Conservation (phyloP, 768 basidiomycete species). For the Podaxis sp. region DNA sequence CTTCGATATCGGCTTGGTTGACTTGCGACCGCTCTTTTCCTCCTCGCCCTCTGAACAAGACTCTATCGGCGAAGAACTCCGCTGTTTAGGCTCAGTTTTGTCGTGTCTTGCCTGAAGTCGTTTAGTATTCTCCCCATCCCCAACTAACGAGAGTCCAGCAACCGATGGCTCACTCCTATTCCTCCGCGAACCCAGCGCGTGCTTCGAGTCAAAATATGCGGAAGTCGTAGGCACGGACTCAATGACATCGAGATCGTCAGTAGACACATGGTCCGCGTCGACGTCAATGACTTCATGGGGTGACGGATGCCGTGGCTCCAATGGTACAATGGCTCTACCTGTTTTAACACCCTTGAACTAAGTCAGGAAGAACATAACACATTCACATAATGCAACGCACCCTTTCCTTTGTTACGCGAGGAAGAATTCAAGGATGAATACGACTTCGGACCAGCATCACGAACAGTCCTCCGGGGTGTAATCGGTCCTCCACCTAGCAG, state of each 20-base stretch:
- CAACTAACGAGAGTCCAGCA: slow-evolving; percentile 3
- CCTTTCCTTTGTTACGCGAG: slow-evolving; percentile 8
- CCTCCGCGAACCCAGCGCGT: neutral
- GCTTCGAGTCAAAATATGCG: neutral
- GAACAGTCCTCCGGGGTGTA: neutral
- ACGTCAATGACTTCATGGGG: slow-evolving; percentile 11
- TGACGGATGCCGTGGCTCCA: neutral
- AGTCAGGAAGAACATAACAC: neutral
- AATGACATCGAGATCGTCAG: slow-evolving; percentile 12
- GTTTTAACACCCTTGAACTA: neutral
- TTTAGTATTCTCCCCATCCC: slow-evolving; percentile 11
- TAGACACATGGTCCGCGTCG: slow-evolving; percentile 12
- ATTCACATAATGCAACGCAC: neutral
- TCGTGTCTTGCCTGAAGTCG: neutral
- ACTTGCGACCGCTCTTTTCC: neutral
- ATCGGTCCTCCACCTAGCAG: neutral
- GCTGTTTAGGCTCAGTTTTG: neutral
- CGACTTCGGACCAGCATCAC: neutral
- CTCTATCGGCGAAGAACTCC: slow-evolving; percentile 6
- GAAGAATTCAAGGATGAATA: neutral
- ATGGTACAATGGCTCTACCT: slow-evolving; percentile 2
- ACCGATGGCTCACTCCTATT: neutral
- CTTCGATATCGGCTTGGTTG: neutral
- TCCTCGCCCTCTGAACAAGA: slow-evolving; percentile 8
- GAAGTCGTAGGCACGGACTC: neutral